phyloP scores from a whole-genome alignment of 2,329 filamentous ascomycete genomes.

The Zarea fungicola region DNA sequence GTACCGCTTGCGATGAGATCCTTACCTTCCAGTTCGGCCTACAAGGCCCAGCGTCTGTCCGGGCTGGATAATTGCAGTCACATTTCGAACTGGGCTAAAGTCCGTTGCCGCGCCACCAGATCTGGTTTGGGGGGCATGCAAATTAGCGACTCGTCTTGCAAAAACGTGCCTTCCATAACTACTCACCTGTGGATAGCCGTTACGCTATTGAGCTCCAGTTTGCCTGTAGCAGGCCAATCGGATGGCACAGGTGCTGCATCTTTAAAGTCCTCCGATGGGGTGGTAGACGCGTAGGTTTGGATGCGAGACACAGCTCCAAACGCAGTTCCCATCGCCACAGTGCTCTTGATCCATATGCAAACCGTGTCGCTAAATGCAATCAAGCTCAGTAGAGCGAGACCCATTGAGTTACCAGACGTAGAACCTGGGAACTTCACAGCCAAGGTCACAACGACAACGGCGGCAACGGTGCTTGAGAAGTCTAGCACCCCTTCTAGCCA shows the following conservation, averaged over 20 bases:
- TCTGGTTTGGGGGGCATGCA: no score
- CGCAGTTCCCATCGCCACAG: neutral
- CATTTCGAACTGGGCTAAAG: no score
- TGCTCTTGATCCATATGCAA: neutral
- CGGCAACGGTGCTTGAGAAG: slow-evolving; percentile 20
- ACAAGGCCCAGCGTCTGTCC: slow-evolving; percentile 3
- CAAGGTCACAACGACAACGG: neutral
- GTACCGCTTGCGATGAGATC: neutral
- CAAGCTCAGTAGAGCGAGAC: neutral
- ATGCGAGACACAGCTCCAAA: neutral
- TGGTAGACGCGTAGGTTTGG: neutral
- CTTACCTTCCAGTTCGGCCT: slow-evolving; percentile 6
- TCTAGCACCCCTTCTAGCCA: slow-evolving; percentile 48
- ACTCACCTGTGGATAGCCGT: neutral
- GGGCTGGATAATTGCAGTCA: neutral
- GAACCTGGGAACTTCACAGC: neutral
- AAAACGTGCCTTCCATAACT: no score
- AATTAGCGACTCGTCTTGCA: no score
- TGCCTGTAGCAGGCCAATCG: neutral
- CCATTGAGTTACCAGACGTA: neutral
- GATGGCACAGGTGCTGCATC: neutral
- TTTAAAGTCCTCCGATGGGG: neutral
- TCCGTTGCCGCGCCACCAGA: no score
- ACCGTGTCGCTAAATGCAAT: neutral
- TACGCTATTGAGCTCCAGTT: neutral